A percentile compares a stretch with the other conserved stretches of the same genome.
Evolutionary conservation across 805 yeast species (phyloP).

Genomic region (Cyberlindnera maclurae): DNA sequence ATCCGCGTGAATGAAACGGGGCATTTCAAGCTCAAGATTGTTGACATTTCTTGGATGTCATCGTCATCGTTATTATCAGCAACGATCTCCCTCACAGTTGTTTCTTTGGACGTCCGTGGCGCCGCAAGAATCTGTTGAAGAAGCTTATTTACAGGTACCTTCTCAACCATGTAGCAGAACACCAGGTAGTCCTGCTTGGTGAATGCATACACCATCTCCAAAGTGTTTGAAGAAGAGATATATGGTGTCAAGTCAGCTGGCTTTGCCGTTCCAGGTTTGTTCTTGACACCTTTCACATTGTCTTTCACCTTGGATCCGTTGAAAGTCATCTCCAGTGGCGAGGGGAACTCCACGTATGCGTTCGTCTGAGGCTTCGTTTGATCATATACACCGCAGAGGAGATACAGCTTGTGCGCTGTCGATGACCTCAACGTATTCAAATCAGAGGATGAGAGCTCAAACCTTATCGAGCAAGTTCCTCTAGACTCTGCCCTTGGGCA

Average conservation of each 20-base stretch:
- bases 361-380: conserved; percentile 19
- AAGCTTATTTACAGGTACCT: conserved; percentile 34
- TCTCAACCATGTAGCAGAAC: conserved; percentile 54
- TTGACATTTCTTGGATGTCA: conserved; percentile 60
- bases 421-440: conserved; percentile 26
- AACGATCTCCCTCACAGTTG: conserved; percentile 43
- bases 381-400: conserved; percentile 47
- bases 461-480: conserved; percentile 36
- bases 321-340: conserved; percentile 58
- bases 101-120: conserved; percentile 45
- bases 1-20: conserved; percentile 73
- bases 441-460: conserved; percentile 40
- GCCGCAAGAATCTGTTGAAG: conserved; percentile 34
- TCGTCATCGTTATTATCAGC: conserved; percentile 41
- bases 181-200: conserved; percentile 43
- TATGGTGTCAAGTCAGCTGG: conserved; percentile 72
- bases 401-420: conserved; percentile 33
- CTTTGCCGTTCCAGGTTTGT: conserved; percentile 66
- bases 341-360: conserved; percentile 56
- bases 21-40: conserved; percentile 63
- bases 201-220: conserved; percentile 53
- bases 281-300: conserved; percentile 68
- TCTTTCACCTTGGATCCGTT: conserved; percentile 45
- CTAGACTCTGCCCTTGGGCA: conserved; percentile 35
- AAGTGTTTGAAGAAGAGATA: conserved; percentile 31